Evolutionary conservation across 2,329 filamentous ascomycete species (phyloP), one percentile per base, ranked within the genome.

Genomic region (Fusarium piperis): DNA sequence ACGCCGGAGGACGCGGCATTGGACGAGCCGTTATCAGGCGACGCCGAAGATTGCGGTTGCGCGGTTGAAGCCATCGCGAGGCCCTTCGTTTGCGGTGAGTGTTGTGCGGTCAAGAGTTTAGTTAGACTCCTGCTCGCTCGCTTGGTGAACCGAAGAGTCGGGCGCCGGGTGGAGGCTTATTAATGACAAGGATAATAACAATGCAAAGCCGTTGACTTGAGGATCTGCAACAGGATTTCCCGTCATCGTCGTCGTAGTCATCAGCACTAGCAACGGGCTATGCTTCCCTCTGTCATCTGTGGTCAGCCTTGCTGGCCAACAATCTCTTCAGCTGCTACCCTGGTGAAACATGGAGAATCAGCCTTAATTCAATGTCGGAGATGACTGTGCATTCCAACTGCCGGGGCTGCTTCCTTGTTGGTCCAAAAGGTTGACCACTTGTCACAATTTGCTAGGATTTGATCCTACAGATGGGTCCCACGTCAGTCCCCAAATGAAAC

Each of bases 1-100:
- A 44, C 32, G 13, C 58, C 58, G 48, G 69, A 46, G 33, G 57
- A 15, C 11, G 53, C 62, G 44, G 65, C 55, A 44, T 70, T 62
- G 18, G 46, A 9, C 13, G 35, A 51, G 33, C 23, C 44, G 12
- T 60, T 38, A 26, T 52, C 62, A 6, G 36, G 65, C 16, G 70
- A 72, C 8, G 59, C 36, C 15, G 69, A 72, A 10, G 65, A 72
- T 33, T 63, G 58, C 38, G 65, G 58, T 23, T 58, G 68, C 1
- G 41, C 60, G 33, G 60, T 65, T 36, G 69, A 72, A 33, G 70
- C 66, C 70, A 72, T 72, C 53, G 33, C 11, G 28, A 30, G 36
- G 12, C 16, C 41, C 41, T 10, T 20, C 26, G 10, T 61, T n/a
- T 61, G 16, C 58, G 38, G 35, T 20, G 20, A 18, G 16, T 12